Conservation (phyloP, 164 flowering plant species). For the Protea cynaroides region DNA sequence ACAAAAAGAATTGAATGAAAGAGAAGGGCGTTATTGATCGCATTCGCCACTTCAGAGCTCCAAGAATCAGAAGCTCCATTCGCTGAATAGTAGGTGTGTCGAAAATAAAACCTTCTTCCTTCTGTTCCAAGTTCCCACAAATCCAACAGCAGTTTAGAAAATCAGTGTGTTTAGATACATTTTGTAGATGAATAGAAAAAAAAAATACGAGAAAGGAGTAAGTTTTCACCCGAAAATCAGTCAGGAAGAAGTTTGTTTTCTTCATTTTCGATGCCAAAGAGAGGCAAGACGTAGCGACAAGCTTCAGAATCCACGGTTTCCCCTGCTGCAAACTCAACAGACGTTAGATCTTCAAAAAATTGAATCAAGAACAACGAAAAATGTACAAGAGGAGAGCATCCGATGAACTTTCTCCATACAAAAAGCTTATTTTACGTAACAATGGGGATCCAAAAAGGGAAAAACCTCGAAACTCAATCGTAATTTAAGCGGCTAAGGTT, state of each 20-base stretch:
- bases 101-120: constrained; percentile 44
- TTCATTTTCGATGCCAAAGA: constrained; percentile 59
- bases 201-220: too few species aligned
- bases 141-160: too few species aligned
- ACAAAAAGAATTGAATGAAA: constrained; percentile 45
- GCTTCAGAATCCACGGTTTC: constrained; percentile 44
- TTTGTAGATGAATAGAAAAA: too few species aligned
- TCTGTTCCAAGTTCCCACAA: constrained; percentile 24
- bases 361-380: neutral
- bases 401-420: neutral
- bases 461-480: neutral
- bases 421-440: neutral
- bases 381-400: neutral
- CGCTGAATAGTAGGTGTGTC: constrained; percentile 41
- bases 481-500: too few species aligned
- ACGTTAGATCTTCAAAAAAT: constrained; percentile 6
- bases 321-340: constrained; percentile 32
- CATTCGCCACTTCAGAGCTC: constrained; percentile 69
- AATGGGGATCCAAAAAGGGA: neutral
- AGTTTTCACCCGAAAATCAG: constrained; percentile 46
- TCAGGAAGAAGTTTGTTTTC: constrained; percentile 27
- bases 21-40: constrained; percentile 69
- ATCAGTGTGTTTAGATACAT: too few species aligned
- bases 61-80: constrained; percentile 57
- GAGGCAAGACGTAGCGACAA: too few species aligned